A percentile compares a stretch with the other conserved stretches of the same genome.
phyloP scores from a whole-genome alignment of 495 filamentous ascomycete species.

The Tuber magnatum region DNA sequence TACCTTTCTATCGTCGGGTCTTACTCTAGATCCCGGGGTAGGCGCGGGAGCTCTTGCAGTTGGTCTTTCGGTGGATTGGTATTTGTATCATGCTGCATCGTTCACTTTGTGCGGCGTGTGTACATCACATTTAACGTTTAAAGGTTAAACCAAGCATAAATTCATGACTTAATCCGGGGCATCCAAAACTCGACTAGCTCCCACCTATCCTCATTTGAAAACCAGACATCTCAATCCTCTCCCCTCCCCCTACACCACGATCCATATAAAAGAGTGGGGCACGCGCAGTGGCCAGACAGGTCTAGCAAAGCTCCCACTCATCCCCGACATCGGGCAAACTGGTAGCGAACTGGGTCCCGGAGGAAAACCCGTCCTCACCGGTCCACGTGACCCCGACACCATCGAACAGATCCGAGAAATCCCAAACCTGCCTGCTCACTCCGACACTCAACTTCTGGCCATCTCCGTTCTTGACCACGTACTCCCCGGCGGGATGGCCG shows the following conservation, averaged over 20 bases:
- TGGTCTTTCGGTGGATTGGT: background rate
- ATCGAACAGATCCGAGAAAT: background rate
- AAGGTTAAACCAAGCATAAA: background rate
- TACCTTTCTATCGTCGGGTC: background rate
- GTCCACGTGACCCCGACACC: conserved; percentile 7
- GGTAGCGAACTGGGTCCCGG: background rate
- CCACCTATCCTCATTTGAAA: background rate
- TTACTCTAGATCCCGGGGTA: background rate
- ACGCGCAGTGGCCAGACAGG: background rate
- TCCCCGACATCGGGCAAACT: background rate
- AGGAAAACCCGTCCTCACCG: background rate
- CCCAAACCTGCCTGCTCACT: background rate
- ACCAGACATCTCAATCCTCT: background rate
- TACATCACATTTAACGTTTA: background rate
- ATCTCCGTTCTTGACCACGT: background rate
- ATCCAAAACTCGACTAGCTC: background rate
- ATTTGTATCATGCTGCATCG: background rate
- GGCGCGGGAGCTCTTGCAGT: background rate
- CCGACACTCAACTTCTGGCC: background rate
- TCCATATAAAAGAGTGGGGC: background rate
- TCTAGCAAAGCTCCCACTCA: conserved; percentile 14
- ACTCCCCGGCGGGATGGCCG: background rate
- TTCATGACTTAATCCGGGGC: background rate
- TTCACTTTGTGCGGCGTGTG: background rate
- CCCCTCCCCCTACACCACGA: background rate